phyloP scores from a whole-genome alignment of 176 grass and related monocot species.

The bread wheat (Triticum aestivum) region IWGSC_CS_RefSeq_v2.1 NC_057799.1:355123172-355123671 shows the following conservation, averaged over 20 bases:
- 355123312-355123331: conserved; percentile 91
- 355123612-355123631: conserved; percentile 43
- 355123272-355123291: conserved; percentile 94
- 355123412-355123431: not conserved
- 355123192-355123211: conserved; percentile 93
- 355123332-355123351: conserved; percentile 91
- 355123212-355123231: conserved; percentile 88
- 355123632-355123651: conserved; percentile 38
- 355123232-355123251: conserved; percentile 99
- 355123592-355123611: conserved; percentile 36
- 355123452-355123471: not conserved
- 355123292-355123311: conserved; percentile 94
- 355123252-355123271: conserved; percentile 90
- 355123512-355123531: conserved; percentile 84
- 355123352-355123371: conserved; percentile 84
- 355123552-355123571: conserved; percentile 61
- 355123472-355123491: conserved; percentile 21
- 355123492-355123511: conserved; percentile 16
- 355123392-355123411: conserved; percentile 94
- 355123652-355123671: conserved; percentile 33
- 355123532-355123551: conserved; percentile 93
- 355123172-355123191: conserved; percentile 92
- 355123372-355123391: conserved; percentile 79
- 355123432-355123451: not conserved
- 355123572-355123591: conserved; percentile 58